These are phyloP conservation scores for Eucalyptus albens DNA, from an alignment of 345 rosid species.

Conservation along the genomic window DNA sequence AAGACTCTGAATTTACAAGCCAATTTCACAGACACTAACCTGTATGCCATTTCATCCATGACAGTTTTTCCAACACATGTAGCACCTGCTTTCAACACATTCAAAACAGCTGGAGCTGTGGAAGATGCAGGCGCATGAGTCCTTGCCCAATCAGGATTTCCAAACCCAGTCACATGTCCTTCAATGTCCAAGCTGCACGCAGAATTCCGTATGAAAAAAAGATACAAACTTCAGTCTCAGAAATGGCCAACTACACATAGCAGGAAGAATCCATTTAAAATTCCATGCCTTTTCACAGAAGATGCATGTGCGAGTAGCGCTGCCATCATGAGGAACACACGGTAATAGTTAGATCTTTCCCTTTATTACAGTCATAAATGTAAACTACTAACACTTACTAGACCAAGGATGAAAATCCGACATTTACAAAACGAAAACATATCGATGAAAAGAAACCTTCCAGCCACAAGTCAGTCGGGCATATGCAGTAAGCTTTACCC, in stretches of 20 bases:
- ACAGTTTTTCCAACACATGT: conserved; percentile 57
- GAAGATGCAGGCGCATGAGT: conserved; percentile 63
- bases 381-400: not conserved
- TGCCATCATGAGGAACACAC: not conserved
- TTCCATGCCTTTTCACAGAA: not conserved
- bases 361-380: not conserved
- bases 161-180: conserved; percentile 78
- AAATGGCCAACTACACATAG: not conserved
- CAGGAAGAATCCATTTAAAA: not conserved
- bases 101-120: conserved; percentile 60
- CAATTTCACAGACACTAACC: conserved; percentile 16
- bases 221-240: not conserved
- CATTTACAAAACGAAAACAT: not conserved
- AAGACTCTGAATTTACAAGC: not conserved
- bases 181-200: conserved; percentile 63
- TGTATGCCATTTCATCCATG: conserved; percentile 96
- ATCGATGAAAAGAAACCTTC: not conserved
- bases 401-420: not conserved
- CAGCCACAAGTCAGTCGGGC: not conserved
- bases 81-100: conserved; percentile 60
- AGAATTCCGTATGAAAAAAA: not conserved
- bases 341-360: not conserved
- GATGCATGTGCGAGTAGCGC: not conserved
- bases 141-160: conserved; percentile 89
- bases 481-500: not conserved